Evolutionary conservation across 139 green algal species (phyloP), one percentile per base, ranked within the genome.

Genomic region (Chlamydomonas urium): DNA sequence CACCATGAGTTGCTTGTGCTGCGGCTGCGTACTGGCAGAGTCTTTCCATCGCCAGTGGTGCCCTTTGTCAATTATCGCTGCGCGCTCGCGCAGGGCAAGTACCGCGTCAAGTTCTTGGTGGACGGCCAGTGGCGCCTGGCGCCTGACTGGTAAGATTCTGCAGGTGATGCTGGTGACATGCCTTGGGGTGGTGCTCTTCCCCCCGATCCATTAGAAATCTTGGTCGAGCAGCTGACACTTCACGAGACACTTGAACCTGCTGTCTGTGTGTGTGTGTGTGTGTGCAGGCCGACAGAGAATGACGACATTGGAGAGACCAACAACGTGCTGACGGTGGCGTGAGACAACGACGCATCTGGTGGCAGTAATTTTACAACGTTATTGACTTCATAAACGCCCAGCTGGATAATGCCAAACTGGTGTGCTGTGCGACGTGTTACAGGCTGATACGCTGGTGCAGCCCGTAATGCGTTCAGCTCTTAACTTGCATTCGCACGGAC

Each of bases 71-170:
- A 8, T 50, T 38, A 36, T 38, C 10, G 57, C 57, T n/a, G 4
- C 31, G 28, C 6, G 28, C 28, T 31, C 2, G 26, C 4, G 2
- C 79, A 82, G 47, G 82, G 82, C 33, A 69, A 24, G 19, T 85
- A 90, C 71, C 45, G 65, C 0, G 74, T 85, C 31, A 90, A 90
- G 77, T 81, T 90, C 26, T 35, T 85, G 58, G 79, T 88, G 37
- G 78, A 85, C 38, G 75, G 73, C 2, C 66, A 83, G 66, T 88
- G 83, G 83, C 72, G 83, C 10, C 63, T 84, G 47, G 79, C 79
- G 3, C 50, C 48, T 28, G 83, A 80, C 42, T 88, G 81, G 66
- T 63, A 26, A 63, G 53, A 36, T 21, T 63, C 6, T 10, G 6
- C 17, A 21, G n/a, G 19, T 14, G 53, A 26, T 34, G 53, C 8